phyloP scores from a whole-genome alignment of 495 filamentous ascomycete genomes.

The Bathelium albidoporum region DNA sequence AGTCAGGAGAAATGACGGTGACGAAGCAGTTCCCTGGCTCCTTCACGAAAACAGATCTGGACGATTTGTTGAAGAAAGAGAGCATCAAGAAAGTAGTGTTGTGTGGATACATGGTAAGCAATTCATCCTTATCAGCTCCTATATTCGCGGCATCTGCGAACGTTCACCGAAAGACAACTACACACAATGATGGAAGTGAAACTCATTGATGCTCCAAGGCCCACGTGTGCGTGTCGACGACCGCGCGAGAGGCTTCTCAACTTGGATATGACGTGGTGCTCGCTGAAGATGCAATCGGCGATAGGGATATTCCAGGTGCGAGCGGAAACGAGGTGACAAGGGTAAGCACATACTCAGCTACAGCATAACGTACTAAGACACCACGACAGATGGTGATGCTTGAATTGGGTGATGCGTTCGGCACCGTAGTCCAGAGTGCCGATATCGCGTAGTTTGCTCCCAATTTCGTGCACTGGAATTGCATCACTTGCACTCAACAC shows the following conservation, averaged over 20 bases:
- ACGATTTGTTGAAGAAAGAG: conserved; percentile 31
- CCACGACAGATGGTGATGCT: conserved; percentile 22
- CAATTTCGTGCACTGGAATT: too few relatives aligned
- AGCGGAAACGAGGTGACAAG: conserved; percentile 26
- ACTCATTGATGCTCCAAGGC: conserved; percentile 25
- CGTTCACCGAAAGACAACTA: too few relatives aligned
- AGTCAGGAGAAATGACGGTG: conserved; percentile 39
- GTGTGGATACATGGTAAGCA: conserved; percentile 39
- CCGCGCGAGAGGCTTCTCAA: conserved; percentile 44
- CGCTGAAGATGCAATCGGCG: conserved; percentile 46
- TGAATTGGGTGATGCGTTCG: conserved; percentile 31
- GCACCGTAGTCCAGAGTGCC: conserved; percentile 26
- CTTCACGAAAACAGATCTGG: conserved; percentile 39
- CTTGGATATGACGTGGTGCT: conserved; percentile 50
- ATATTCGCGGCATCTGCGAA: not conserved
- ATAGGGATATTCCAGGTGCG: conserved; percentile 46
- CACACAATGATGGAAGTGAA: not conserved
- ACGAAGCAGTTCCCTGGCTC: conserved; percentile 38
- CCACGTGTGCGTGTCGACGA: conserved; percentile 54
- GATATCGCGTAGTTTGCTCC: conserved; percentile 25
- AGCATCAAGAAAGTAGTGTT: conserved; percentile 40
- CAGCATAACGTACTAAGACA: not conserved
- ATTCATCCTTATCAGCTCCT: not conserved
- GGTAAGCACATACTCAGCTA: not conserved
- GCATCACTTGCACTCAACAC: too few relatives aligned